Evolutionary conservation across 257 asterid genomes (phyloP).

Genomic region (Primulina eburnea): DNA sequence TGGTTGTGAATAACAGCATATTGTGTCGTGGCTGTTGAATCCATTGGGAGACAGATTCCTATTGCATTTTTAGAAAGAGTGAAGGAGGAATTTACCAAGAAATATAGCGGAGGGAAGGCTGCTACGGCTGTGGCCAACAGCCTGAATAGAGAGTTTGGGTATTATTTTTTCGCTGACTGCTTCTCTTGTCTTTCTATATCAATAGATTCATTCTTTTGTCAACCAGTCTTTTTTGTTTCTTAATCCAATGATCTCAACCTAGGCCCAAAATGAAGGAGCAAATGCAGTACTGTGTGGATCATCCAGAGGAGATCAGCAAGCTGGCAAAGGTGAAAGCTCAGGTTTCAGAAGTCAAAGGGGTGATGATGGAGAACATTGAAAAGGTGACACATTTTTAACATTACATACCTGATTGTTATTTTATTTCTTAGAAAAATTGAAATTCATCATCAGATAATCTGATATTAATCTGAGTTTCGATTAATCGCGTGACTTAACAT

Average conservation of each 20-base stretch:
- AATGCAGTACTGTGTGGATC: constrained; percentile 53
- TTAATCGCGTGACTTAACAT: constrained; percentile 9
- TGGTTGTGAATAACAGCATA: constrained; percentile 45
- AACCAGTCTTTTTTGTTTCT: neutral
- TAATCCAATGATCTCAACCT: neutral
- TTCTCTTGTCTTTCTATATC: neutral
- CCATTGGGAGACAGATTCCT: constrained; percentile 80
- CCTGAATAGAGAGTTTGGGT: constrained; percentile 82
- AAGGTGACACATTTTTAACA: constrained; percentile 27
- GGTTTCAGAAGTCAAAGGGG: constrained; percentile 56
- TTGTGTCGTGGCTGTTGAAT: constrained; percentile 86
- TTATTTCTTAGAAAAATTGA: neutral
- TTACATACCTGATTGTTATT: neutral
- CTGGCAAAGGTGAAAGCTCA: constrained; percentile 52
- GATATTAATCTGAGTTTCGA: neutral
- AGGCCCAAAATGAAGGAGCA: constrained; percentile 53
- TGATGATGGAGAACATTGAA: constrained; percentile 55
- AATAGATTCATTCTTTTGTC: neutral
- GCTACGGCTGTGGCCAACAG: constrained; percentile 81
- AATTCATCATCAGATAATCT: neutral
- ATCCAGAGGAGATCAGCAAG: constrained; percentile 50
- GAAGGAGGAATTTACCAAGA: constrained; percentile 76
- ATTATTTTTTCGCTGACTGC: constrained; percentile 10
- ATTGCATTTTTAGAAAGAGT: constrained; percentile 72
- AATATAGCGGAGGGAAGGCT: constrained; percentile 84